These are phyloP conservation scores for Polytrichum formosum DNA, from an alignment of 225 moss, liverwort and hornwort genomes.

Conservation along the genomic window DNA sequence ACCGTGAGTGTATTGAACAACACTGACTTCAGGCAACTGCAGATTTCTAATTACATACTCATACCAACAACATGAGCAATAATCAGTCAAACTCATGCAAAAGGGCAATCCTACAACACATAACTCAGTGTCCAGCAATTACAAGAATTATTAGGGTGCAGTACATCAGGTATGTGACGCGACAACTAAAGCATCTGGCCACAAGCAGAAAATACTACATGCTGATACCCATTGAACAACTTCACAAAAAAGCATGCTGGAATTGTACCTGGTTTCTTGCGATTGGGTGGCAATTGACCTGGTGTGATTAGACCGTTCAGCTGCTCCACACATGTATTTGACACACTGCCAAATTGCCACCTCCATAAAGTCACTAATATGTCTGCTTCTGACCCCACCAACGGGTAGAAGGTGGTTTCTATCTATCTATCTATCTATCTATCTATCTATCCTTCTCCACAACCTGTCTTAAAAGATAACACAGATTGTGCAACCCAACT, in stretches of 20 bases:
- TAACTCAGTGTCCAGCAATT: not conserved
- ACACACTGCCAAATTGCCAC: constrained; percentile 32
- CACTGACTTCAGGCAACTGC: too few species aligned
- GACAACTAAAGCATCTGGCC: not conserved
- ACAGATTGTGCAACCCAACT: too few species aligned
- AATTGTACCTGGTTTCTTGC: constrained; percentile 56
- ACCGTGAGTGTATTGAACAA: too few species aligned
- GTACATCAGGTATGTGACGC: not conserved
- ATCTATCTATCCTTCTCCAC: too few species aligned
- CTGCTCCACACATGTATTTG: constrained; percentile 15
- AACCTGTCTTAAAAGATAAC: too few species aligned
- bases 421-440: too few species aligned
- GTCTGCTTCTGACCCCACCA: too few species aligned
- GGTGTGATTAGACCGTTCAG: constrained; percentile 38
- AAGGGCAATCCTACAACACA: not conserved
- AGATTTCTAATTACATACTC: too few species aligned
- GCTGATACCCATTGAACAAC: not conserved
- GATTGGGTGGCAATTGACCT: constrained; percentile 43
- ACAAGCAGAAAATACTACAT: not conserved
- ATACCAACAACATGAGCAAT: not conserved
- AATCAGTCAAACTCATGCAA: not conserved
- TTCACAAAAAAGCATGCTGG: not conserved
- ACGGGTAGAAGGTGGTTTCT: too few species aligned
- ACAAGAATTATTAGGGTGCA: not conserved
- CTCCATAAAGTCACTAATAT: not conserved